phyloP scores from a whole-genome alignment of 1,139 yeast species.

The Kodamaea alishanica region DNA sequence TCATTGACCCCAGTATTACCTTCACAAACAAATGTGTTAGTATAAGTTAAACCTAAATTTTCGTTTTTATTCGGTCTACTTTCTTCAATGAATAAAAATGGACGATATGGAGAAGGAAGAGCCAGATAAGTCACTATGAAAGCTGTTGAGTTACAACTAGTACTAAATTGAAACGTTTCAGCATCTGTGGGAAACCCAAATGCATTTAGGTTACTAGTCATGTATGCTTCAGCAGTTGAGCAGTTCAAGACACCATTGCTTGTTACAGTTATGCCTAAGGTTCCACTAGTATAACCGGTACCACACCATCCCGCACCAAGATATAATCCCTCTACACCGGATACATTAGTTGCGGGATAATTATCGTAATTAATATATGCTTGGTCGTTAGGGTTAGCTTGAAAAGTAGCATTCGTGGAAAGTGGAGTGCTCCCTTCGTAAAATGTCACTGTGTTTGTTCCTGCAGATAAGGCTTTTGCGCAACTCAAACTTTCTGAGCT shows the following conservation, averaged over 20 bases:
- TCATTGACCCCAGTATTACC: no score
- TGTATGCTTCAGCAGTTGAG: constrained; percentile 16
- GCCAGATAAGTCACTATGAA: constrained; percentile 15
- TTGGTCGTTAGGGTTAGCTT: constrained; percentile 5
- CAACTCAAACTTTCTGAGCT: constrained; percentile 16
- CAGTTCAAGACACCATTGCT: constrained; percentile 20
- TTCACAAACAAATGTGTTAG: no score
- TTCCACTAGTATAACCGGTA: constrained; percentile 22
- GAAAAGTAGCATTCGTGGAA: constrained; percentile 13
- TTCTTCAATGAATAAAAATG: no score
- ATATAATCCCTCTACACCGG: constrained; percentile 13
- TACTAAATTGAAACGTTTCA: no score
- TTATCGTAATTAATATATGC: constrained; percentile 9
- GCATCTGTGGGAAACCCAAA: constrained; percentile 18
- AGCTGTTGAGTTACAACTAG: no score
- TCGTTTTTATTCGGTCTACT: no score
- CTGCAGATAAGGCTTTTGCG: constrained; percentile 17
- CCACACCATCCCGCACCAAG: constrained; percentile 20
- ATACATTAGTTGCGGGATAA: constrained; percentile 13
- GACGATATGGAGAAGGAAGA: constrained; percentile 28
- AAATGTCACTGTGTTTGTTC: constrained; percentile 23
- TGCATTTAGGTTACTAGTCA: constrained; percentile 20
- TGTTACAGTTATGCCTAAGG: constrained; percentile 17
- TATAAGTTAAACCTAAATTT: no score
- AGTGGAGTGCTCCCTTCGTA: constrained; percentile 21